Base-by-base conservation (phyloP, 768 basidiomycete genomes). In the Amanita rimosa region DNA sequence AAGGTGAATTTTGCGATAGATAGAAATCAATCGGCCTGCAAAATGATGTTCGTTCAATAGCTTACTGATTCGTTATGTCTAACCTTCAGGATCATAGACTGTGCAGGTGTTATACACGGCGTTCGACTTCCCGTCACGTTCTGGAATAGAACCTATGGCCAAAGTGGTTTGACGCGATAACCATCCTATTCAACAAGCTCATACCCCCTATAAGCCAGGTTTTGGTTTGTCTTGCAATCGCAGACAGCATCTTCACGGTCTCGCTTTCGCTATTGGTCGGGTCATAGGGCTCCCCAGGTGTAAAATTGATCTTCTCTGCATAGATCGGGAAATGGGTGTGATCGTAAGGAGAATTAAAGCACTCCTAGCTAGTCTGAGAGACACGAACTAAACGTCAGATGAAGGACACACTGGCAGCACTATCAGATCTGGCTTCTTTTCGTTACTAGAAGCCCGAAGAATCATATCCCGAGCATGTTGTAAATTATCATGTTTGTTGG, bases 121-220 rank as follows among this genome's bases (percentile, higher is more conserved):
- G 46, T 78, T 76, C 17, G 74, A 72, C 6, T 60, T 50, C 1
- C 55, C 57, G 52, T 88, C 89, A 37, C 76, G 73, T 63, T 99
- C 95, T 0, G 96, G 96, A 44, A 99, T 94, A 2, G 92, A 89
- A 11, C 94, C 94, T 97, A 29, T 19, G 42, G 31, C 11, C n/a
- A 34, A n/a, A 43, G 1, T 34, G 11, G 16, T 22, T 27, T 13
- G 36, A 6, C 14, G 36, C 10, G 41, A 10, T 4, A 21, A 45
- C 10, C 13, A n/a, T 21, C 10, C 17, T 10, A 33, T 4, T 40
- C 24, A 35, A 41, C 16, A 10, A 1, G 50, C 22, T 60, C 57
- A 49, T 57, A 84, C 95, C 96, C 64, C 94, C 96, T 56, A 99
- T 78, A n/a, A 99, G 67, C 94, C 94, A 98, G 10, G 83, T 71